Conservation (phyloP, 169 alveolate genomes). For the Plasmodium knowlesi region DNA sequence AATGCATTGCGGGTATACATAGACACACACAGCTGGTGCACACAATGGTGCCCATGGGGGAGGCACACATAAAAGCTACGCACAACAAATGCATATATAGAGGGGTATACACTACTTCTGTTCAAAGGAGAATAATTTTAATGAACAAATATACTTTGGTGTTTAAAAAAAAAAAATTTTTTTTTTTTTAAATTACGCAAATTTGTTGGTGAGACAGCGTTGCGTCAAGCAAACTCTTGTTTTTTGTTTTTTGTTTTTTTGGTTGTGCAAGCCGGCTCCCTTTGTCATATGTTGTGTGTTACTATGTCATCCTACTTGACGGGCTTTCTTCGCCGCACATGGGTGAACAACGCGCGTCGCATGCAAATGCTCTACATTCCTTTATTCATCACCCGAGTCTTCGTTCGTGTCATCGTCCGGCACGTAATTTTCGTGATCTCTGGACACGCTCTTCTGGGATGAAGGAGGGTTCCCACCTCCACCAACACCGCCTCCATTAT, state of each 20-base stretch:
- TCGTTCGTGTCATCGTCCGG: constrained; percentile 34
- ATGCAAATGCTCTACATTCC: neutral
- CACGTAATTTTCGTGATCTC: constrained; percentile 34
- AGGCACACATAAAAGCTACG: neutral
- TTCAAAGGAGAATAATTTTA: constrained; percentile 1
- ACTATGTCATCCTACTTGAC: neutral
- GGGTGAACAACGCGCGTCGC: neutral
- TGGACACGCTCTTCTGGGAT: neutral
- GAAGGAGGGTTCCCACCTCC: neutral
- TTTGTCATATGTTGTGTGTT: neutral
- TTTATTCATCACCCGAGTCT: constrained; percentile 8
- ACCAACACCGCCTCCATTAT: neutral
- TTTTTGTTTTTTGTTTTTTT: neutral
- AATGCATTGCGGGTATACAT: neutral
- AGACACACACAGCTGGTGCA: neutral
- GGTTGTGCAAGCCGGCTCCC: neutral
- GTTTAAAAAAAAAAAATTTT: neutral
- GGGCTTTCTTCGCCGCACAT: neutral
- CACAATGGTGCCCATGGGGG: neutral
- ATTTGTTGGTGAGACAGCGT: constrained; percentile 8
- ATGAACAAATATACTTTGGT: neutral
- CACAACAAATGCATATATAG: neutral
- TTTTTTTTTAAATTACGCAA: constrained; percentile 32
- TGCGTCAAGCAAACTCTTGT: neutral
- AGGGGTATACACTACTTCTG: neutral